Percentiles rank a stretch among this genome's conserved stretches.
These are phyloP conservation scores for Phaeoacremonium minimum DNA, from an alignment of 2,329 filamentous ascomycete species.

Conservation along the genomic window DNA sequence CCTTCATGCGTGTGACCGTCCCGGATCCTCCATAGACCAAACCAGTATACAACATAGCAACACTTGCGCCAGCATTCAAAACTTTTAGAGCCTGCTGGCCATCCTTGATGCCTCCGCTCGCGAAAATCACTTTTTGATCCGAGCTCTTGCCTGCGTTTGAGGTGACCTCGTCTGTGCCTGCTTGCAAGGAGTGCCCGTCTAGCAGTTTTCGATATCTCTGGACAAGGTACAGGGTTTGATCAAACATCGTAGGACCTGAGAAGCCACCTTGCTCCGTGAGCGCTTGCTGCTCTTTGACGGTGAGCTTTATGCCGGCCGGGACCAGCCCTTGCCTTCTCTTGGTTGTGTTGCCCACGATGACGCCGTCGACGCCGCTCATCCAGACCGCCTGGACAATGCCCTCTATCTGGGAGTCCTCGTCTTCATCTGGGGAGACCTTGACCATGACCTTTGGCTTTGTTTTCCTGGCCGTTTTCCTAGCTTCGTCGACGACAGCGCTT, in stretches of 20 bases:
- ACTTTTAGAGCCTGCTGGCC: conserved; percentile 79
- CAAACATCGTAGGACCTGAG: conserved; percentile 86
- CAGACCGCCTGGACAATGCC: conserved; percentile 86
- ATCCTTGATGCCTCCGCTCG: conserved; percentile 87
- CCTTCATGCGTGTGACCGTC: conserved; percentile 61
- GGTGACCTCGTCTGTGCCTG: conserved; percentile 20
- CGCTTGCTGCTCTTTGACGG: conserved; percentile 60
- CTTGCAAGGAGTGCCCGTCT: conserved; percentile 43
- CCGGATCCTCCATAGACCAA: conserved; percentile 62
- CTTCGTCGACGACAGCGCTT: conserved; percentile 76
- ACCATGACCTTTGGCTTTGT: conserved; percentile 86
- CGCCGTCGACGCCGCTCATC: conserved; percentile 81
- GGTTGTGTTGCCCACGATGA: conserved; percentile 97
- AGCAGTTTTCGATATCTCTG: conserved; percentile 70
- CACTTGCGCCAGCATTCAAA: conserved; percentile 82
- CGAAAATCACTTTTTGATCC: conserved; percentile 78
- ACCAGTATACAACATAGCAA: conserved; percentile 87
- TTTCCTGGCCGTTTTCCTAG: conserved; percentile 62
- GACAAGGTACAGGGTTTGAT: conserved; percentile 73
- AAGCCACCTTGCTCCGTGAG: conserved; percentile 81
- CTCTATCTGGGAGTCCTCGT: conserved; percentile 75
- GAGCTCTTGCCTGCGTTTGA: conserved; percentile 15
- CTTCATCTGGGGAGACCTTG: conserved; percentile 95
- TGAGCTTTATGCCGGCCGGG: conserved; percentile 61
- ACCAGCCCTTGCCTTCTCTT: conserved; percentile 72